A percentile compares a stretch with the other conserved stretches of the same genome.
These are phyloP conservation scores for Mycosphaerella sp. DNA, from an alignment of 2,329 filamentous ascomycete genomes.

Conservation along the genomic window DNA sequence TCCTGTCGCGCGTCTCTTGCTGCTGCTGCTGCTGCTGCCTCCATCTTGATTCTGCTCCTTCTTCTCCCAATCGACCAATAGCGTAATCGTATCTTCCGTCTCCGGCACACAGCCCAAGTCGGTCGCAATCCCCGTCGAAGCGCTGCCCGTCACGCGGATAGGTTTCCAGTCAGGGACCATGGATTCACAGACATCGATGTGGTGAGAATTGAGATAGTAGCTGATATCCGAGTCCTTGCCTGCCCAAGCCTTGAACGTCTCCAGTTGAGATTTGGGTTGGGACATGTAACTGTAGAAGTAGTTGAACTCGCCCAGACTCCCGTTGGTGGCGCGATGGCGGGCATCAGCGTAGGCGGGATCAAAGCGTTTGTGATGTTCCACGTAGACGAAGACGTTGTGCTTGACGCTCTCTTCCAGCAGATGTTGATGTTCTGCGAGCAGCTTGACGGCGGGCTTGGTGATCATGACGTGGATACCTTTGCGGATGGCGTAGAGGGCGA, in stretches of 20 bases:
- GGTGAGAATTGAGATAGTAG: slow-evolving; percentile 94
- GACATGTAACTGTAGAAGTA: slow-evolving; percentile 98
- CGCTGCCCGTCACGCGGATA: slow-evolving; percentile 69
- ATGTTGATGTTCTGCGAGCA: slow-evolving; percentile 68
- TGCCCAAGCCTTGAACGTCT: slow-evolving; percentile 93
- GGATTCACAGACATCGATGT: slow-evolving; percentile 85
- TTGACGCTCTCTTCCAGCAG: slow-evolving; percentile 66
- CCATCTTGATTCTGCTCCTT: slow-evolving; percentile 46
- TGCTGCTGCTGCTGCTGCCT: slow-evolving; percentile 23
- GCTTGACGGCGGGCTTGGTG: slow-evolving; percentile 89
- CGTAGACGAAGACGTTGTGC: slow-evolving; percentile 78
- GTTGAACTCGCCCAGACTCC: slow-evolving; percentile 78
- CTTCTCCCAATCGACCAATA: slow-evolving; percentile 83
- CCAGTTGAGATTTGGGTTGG: slow-evolving; percentile 82
- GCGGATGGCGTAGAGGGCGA: slow-evolving; percentile 86
- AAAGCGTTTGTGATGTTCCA: slow-evolving; percentile 96
- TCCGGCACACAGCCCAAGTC: slow-evolving; percentile 68
- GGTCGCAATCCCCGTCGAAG: slow-evolving; percentile 70
- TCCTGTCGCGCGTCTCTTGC: slow-evolving; percentile 65
- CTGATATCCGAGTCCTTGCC: slow-evolving; percentile 88
- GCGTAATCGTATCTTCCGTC: slow-evolving; percentile 89
- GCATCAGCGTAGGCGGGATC: slow-evolving; percentile 91
- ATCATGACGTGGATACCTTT: slow-evolving; percentile 83
- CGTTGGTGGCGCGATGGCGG: slow-evolving; percentile 61
- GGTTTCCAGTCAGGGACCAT: slow-evolving; percentile 76